These are phyloP conservation scores for Graphiopsis chlorocephala DNA, from an alignment of 2,329 filamentous ascomycete species.

Conservation along the genomic window DNA sequence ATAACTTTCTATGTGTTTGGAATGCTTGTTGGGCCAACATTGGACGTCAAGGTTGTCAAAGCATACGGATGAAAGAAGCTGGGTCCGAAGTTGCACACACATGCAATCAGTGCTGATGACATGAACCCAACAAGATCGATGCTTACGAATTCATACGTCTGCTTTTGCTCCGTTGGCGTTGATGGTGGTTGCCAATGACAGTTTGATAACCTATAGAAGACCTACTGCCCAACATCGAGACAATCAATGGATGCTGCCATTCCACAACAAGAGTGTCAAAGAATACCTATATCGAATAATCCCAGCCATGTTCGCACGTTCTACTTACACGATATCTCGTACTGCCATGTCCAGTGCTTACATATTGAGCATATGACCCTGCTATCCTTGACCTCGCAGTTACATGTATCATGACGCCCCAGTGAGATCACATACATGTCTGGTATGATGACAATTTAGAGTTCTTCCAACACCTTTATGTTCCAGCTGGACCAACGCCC, in stretches of 20 bases:
- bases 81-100: background rate
- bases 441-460: background rate
- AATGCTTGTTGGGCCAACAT: background rate
- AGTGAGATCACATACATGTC: background rate
- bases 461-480: background rate
- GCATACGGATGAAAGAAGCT: background rate
- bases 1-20: background rate
- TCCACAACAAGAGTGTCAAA: background rate
- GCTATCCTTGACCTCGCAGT: background rate
- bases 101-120: too few relatives aligned
- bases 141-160: background rate
- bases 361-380: background rate
- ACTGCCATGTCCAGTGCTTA: background rate
- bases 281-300: too few relatives aligned
- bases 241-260: background rate
- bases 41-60: background rate
- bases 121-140: too few relatives aligned
- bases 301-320: too few relatives aligned
- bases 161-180: background rate
- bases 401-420: background rate
- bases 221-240: background rate
- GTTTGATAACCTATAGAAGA: background rate
- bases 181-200: background rate
- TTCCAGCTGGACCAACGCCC: background rate
- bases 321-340: background rate